Percentiles rank a stretch among this genome's conserved stretches.
Evolutionary conservation across 108 stramenopile species (phyloP).

Genomic region (Pinguiococcus pyrenoidosus): DNA sequence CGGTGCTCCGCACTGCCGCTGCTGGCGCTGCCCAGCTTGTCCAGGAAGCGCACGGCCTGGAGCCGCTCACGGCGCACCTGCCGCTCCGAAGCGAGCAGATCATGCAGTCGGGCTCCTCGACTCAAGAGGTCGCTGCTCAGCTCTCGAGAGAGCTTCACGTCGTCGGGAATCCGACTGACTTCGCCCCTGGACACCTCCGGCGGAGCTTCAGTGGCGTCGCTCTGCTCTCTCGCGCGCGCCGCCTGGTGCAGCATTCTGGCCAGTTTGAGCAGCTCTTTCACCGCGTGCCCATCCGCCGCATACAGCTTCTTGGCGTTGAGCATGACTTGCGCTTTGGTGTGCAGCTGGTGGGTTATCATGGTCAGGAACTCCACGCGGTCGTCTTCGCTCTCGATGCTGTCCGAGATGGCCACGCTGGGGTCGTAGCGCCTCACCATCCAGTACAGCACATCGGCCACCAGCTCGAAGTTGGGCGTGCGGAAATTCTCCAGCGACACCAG

Average conservation of each 20-base stretch:
- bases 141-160: constrained; percentile 21
- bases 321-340: constrained; percentile 33
- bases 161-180: constrained; percentile 1
- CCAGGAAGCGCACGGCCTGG: constrained; percentile 42
- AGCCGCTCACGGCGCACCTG: constrained; percentile 25
- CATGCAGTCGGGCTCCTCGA: constrained; percentile 38
- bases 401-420: constrained; percentile 32
- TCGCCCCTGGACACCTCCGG: no score
- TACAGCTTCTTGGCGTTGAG: constrained; percentile 59
- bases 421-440: constrained; percentile 66
- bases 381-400: constrained; percentile 52
- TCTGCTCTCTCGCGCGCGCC: constrained; percentile 13
- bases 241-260: constrained; percentile 48
- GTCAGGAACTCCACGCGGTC: constrained; percentile 61
- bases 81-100: constrained; percentile 37
- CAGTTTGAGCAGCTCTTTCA: constrained; percentile 56
- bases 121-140: constrained; percentile 42
- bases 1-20: not conserved
- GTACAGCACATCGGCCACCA: constrained; percentile 55
- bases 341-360: constrained; percentile 20
- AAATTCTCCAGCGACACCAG: constrained; percentile 60
- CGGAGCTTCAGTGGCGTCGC: no score
- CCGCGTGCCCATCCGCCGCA: constrained; percentile 56
- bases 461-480: constrained; percentile 54
- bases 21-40: constrained; percentile 4